Percentiles rank a stretch among this genome's conserved stretches.
Evolutionary conservation across 495 filamentous ascomycete species (phyloP).

Genomic region (Penicillium alfredii): DNA sequence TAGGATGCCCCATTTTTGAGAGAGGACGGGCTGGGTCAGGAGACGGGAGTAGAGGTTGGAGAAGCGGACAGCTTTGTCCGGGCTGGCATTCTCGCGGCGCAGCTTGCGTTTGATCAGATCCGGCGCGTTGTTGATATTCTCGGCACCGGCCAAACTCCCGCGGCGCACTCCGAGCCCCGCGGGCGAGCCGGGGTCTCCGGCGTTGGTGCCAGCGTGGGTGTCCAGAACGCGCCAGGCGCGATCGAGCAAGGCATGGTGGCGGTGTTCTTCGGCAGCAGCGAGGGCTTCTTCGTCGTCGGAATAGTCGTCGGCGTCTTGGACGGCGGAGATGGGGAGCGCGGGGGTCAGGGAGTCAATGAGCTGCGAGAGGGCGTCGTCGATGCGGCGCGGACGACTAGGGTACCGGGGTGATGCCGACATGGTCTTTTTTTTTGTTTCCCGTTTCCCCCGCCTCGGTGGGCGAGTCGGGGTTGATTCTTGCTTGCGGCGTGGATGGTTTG

Average conservation of each 20-base stretch:
- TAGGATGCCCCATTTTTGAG: conserved; percentile 94
- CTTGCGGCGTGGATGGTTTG: background rate
- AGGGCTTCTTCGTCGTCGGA: conserved; percentile 41
- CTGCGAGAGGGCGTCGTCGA: conserved; percentile 51
- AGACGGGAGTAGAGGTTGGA: conserved; percentile 83
- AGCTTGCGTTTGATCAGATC: conserved; percentile 87
- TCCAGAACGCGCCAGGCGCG: conserved; percentile 41
- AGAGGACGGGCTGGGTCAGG: conserved; percentile 80
- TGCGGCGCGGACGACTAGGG: conserved; percentile 38
- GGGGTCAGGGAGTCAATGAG: conserved; percentile 49
- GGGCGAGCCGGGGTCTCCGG: conserved; percentile 27
- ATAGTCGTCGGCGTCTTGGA: conserved; percentile 32
- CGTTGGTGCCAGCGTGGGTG: conserved; percentile 19
- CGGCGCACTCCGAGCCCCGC: conserved; percentile 22
- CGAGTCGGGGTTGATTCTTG: background rate
- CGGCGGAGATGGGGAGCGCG: conserved; percentile 26
- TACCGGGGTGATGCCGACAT: conserved; percentile 34
- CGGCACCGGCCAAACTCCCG: conserved; percentile 31
- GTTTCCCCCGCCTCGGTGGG: conserved; percentile 9
- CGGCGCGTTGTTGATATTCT: conserved; percentile 78
- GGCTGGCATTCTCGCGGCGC: conserved; percentile 63
- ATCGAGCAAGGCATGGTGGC: conserved; percentile 36
- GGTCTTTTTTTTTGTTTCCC: no score
- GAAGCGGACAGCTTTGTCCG: conserved; percentile 82
- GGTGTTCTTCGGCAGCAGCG: conserved; percentile 39